These are phyloP conservation scores for Cucurbita maxima DNA, from an alignment of 306 rosid genomes.

Conservation along the genomic window DNA sequence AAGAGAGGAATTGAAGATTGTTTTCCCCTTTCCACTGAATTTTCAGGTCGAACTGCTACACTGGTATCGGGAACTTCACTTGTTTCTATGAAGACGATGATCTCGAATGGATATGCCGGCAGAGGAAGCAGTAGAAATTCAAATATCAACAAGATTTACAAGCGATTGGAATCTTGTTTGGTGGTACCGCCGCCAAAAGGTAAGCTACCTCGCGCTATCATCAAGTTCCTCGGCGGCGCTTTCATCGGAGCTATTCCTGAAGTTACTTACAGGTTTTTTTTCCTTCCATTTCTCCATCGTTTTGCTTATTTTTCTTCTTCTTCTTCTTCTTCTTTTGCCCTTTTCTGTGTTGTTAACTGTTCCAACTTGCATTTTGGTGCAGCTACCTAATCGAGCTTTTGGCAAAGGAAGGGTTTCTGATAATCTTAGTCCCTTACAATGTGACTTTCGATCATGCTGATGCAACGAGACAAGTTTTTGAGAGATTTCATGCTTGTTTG, in stretches of 20 bases:
- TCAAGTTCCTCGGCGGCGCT: constrained; percentile 91
- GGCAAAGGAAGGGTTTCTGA: constrained; percentile 73
- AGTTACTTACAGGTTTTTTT: constrained; percentile 60
- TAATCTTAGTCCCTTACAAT: constrained; percentile 70
- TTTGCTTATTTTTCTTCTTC: background rate
- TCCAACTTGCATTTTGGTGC: background rate
- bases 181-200: constrained; percentile 44
- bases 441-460: constrained; percentile 76
- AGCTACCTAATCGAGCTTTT: constrained; percentile 55
- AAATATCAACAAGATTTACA: constrained; percentile 22
- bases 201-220: constrained; percentile 57
- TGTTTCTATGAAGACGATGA: constrained; percentile 13
- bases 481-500: constrained; percentile 59
- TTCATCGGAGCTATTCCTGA: constrained; percentile 93
- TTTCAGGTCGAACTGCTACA: background rate
- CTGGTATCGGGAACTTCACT: constrained; percentile 12
- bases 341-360: background rate
- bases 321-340: background rate
- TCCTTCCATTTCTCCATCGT: background rate
- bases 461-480: constrained; percentile 68
- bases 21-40: background rate
- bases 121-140: constrained; percentile 8
- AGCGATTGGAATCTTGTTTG: constrained; percentile 42
- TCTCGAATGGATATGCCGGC: constrained; percentile 23
- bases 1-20: background rate